Conservation (phyloP, 2,329 filamentous ascomycete genomes). For the Ophiostoma fasciatum region DNA sequence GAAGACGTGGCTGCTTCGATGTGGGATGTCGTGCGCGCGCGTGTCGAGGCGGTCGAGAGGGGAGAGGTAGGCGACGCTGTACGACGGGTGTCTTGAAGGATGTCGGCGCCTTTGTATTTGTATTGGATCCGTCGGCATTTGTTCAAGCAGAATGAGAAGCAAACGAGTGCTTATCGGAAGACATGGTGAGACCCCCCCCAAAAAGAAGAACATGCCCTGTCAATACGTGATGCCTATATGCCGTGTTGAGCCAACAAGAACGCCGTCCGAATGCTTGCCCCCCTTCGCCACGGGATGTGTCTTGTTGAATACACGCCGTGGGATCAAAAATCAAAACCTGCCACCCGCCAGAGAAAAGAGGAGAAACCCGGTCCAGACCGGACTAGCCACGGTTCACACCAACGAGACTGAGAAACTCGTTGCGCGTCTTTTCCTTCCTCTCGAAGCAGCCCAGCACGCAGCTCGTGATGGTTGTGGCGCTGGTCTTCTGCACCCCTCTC, state of each 20-base stretch:
- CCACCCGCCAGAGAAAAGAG: neutral
- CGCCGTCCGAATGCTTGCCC: neutral
- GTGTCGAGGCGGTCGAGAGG: slow-evolving; percentile 32
- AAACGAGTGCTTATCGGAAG: too few relatives aligned
- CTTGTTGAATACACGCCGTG: slow-evolving; percentile 8
- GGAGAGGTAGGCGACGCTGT: slow-evolving; percentile 32
- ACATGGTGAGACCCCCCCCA: too few relatives aligned
- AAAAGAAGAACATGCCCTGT: too few relatives aligned
- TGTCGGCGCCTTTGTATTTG: too few relatives aligned
- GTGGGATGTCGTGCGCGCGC: slow-evolving; percentile 34
- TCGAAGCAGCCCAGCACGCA: slow-evolving; percentile 97
- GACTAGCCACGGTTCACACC: slow-evolving; percentile 36
- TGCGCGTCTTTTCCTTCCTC: slow-evolving; percentile 79
- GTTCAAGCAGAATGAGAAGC: too few relatives aligned
- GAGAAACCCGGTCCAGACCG: neutral
- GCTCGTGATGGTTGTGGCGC: slow-evolving; percentile 78
- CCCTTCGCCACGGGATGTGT: neutral
- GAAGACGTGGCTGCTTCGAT: slow-evolving; percentile 43
- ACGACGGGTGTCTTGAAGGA: slow-evolving; percentile 27
- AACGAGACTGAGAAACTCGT: slow-evolving; percentile 81
- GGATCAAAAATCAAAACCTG: too few relatives aligned
- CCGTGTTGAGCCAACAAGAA: slow-evolving; percentile 14
- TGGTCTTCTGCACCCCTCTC: slow-evolving; percentile 91
- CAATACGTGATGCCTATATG: too few relatives aligned
- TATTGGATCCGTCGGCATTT: too few relatives aligned